Evolutionary conservation across 192 early-diverging fungal genomes (phyloP).

Genomic region (Cladochytrium replicatum): DNA sequence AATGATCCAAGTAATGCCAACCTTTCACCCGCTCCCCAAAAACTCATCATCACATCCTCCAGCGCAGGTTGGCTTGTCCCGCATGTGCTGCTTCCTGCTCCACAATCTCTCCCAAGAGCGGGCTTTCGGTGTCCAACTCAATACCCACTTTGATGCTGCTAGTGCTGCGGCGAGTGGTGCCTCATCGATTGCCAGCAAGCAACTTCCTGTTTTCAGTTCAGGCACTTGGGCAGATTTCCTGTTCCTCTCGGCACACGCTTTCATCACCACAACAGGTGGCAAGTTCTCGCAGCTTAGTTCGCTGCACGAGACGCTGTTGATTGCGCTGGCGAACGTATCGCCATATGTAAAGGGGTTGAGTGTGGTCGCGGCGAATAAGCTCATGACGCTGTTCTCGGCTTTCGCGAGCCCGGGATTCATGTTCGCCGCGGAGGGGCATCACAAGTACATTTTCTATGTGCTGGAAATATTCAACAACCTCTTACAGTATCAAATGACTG

Average conservation of each 20-base stretch:
- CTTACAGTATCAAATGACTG: conserved; percentile 71
- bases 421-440: conserved; percentile 67
- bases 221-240: conserved; percentile 66
- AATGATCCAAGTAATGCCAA: conserved; percentile 39
- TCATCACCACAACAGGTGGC: conserved; percentile 65
- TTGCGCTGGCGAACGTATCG: conserved; percentile 72
- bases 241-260: conserved; percentile 62
- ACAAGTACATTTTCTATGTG: conserved; percentile 60
- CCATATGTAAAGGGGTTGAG: conserved; percentile 71
- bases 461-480: conserved; percentile 76
- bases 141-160: conserved; percentile 42
- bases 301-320: conserved; percentile 67
- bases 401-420: conserved; percentile 72
- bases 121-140: conserved; percentile 53
- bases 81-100: conserved; percentile 62
- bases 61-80: conserved; percentile 64
- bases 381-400: conserved; percentile 63
- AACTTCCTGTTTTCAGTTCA: conserved; percentile 25
- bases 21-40: not conserved
- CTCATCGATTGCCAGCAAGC: too few relatives aligned
- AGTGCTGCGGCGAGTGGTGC: conserved; percentile 6
- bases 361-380: conserved; percentile 56
- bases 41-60: not conserved
- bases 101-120: conserved; percentile 64
- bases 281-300: conserved; percentile 41